Conservation (phyloP, 306 rosid genomes). For the Vicia faba region DNA sequence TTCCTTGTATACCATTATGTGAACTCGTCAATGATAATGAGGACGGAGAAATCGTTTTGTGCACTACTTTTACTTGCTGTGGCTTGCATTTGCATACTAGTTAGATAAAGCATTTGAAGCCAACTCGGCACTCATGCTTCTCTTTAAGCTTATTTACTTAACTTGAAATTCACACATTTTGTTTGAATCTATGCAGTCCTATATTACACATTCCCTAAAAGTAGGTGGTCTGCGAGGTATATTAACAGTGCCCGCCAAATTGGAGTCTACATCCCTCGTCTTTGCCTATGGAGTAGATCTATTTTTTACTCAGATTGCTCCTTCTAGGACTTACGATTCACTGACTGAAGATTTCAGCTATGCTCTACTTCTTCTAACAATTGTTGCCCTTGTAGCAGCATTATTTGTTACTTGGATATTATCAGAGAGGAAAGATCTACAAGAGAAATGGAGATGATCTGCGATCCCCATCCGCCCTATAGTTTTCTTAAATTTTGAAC, state of each 20-base stretch:
- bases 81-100: slow-evolving; percentile 8
- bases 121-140: slow-evolving; percentile 21
- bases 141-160: slow-evolving; percentile 19
- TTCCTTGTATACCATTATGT: not conserved
- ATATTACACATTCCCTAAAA: slow-evolving; percentile 76
- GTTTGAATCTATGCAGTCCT: slow-evolving; percentile 63
- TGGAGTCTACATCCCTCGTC: slow-evolving; percentile 91
- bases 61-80: slow-evolving; percentile 1
- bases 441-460: slow-evolving; percentile 92
- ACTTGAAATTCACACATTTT: slow-evolving; percentile 27
- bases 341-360: slow-evolving; percentile 99
- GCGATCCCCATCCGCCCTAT: slow-evolving; percentile 11
- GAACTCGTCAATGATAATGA: not conserved
- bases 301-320: slow-evolving; percentile 85
- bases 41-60: not conserved
- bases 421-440: slow-evolving; percentile 87
- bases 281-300: slow-evolving; percentile 93
- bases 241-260: slow-evolving; percentile 81
- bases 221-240: slow-evolving; percentile 91
- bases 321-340: slow-evolving; percentile 90
- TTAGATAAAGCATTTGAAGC: slow-evolving; percentile 8
- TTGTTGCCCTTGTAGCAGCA: slow-evolving; percentile 83
- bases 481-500: slow-evolving; percentile 31
- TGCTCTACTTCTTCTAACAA: slow-evolving; percentile 93
- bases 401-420: slow-evolving; percentile 83